Evolutionary conservation across 257 asterid genomes (phyloP).

Genomic region (Lithospermum erythrorhizon): DNA sequence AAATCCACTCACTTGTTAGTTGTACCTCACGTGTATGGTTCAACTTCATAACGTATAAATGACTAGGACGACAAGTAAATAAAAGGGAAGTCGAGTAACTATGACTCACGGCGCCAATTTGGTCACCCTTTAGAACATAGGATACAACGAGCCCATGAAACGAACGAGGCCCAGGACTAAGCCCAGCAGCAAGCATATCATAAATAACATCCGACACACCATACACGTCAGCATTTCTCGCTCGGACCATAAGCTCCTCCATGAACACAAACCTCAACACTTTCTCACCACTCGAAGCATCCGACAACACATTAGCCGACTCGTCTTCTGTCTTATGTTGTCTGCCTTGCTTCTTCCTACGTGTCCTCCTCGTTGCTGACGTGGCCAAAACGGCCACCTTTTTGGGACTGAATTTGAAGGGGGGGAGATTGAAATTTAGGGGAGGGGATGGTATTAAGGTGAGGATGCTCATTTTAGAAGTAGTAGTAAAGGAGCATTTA

Average conservation of each 20-base stretch:
- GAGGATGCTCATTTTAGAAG: conserved; percentile 8
- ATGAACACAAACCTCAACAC: conserved; percentile 72
- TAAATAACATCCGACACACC: conserved; percentile 88
- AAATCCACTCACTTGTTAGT: not conserved
- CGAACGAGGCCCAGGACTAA: conserved; percentile 88
- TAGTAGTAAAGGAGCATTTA: not conserved
- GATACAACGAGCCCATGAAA: conserved; percentile 86
- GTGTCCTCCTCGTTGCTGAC: conserved; percentile 42
- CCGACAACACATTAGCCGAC: conserved; percentile 21
- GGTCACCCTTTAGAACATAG: conserved; percentile 63
- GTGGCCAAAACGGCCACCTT: conserved; percentile 30
- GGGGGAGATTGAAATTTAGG: conserved; percentile 21
- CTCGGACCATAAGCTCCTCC: conserved; percentile 88
- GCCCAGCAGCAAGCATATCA: conserved; percentile 97
- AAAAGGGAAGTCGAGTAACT: no score
- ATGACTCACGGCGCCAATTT: conserved; percentile 72
- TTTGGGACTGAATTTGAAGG: conserved; percentile 25
- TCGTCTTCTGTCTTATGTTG: conserved; percentile 40
- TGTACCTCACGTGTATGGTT: no score
- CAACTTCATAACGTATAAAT: no score
- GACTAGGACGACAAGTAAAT: no score
- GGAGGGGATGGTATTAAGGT: conserved; percentile 18
- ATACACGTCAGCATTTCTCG: conserved; percentile 47
- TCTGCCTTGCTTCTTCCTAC: conserved; percentile 49
- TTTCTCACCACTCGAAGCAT: conserved; percentile 81